These are phyloP conservation scores for Dryadomyces quercivorus DNA, from an alignment of 2,329 filamentous ascomycete genomes.

Conservation along the genomic window DNA sequence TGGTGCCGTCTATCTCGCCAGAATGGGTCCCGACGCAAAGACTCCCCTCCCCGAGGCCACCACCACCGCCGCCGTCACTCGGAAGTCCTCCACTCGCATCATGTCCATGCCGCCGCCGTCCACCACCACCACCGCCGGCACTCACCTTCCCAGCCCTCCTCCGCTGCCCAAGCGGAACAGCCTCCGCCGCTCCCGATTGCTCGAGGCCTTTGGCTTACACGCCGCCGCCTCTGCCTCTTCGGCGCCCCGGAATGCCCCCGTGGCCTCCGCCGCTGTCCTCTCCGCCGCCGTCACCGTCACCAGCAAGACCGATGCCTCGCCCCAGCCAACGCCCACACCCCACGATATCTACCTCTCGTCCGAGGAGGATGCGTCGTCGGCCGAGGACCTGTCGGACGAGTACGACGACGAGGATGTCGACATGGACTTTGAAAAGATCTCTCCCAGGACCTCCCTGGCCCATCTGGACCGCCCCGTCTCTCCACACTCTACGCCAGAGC, in stretches of 20 bases:
- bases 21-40: constrained; percentile 5
- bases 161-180: constrained; percentile 38
- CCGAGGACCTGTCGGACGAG: constrained; percentile 44
- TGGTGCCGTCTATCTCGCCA: constrained; percentile 6
- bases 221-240: neutral
- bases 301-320: constrained; percentile 8
- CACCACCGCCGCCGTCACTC: neutral
- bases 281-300: neutral
- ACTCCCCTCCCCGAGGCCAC: neutral
- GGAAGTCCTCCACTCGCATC: neutral
- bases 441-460: constrained; percentile 5
- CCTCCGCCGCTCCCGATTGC: constrained; percentile 33
- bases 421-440: neutral
- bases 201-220: constrained; percentile 25
- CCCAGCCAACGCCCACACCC: constrained; percentile 27
- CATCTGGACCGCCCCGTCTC: neutral
- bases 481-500: neutral
- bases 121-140: neutral
- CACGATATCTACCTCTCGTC: constrained; percentile 53
- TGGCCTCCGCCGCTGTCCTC: neutral
- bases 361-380: constrained; percentile 53
- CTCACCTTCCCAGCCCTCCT: constrained; percentile 20
- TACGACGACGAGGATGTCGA: constrained; percentile 27
- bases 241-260: neutral
- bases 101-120: neutral